Conservation (phyloP, 1,284 basidiomycete genomes). For the Violaceomyces palustris region DNA sequence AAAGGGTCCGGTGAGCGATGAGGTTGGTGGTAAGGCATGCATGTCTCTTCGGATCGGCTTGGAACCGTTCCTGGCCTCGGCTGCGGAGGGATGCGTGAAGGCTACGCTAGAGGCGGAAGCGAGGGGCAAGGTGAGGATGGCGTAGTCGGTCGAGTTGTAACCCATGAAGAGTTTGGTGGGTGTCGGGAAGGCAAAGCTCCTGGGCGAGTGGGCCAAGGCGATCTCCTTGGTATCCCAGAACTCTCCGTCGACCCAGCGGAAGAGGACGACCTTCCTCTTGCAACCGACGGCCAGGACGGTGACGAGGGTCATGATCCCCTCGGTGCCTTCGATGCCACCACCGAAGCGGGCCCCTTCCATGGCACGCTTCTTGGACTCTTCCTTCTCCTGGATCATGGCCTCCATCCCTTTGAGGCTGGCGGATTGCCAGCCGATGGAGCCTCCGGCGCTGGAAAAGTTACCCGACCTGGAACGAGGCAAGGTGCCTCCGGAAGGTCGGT, state of each 20-base stretch:
- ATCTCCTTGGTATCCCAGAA: conserved; percentile 72
- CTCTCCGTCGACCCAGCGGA: conserved; percentile 76
- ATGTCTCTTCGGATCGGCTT: conserved; percentile 11
- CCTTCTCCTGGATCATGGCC: conserved; percentile 23
- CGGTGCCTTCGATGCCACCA: conserved; percentile 11
- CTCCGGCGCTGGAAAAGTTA: conserved; percentile 8
- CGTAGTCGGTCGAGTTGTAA: conserved; percentile 68
- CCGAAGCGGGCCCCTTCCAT: conserved; percentile 29
- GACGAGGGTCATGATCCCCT: conserved; percentile 53
- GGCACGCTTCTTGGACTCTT: conserved; percentile 21
- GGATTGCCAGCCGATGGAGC: conserved; percentile 21
- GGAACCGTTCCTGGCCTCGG: conserved; percentile 8
- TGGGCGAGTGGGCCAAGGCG: conserved; percentile 74
- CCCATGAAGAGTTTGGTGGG: conserved; percentile 66
- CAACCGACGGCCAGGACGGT: conserved; percentile 80
- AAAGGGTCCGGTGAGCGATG: conserved; percentile 21
- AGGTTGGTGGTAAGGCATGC: conserved; percentile 20
- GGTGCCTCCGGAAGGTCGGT: conserved; percentile 3
- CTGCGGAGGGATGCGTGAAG: conserved; percentile 19
- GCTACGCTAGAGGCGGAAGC: conserved; percentile 26
- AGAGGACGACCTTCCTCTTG: conserved; percentile 74
- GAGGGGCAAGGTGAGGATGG: conserved; percentile 63
- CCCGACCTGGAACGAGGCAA: conserved; percentile 2
- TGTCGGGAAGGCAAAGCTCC: conserved; percentile 67
- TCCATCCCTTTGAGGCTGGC: conserved; percentile 38